phyloP scores from a whole-genome alignment of 257 asterid species.

The Hygrophila difformis region DNA sequence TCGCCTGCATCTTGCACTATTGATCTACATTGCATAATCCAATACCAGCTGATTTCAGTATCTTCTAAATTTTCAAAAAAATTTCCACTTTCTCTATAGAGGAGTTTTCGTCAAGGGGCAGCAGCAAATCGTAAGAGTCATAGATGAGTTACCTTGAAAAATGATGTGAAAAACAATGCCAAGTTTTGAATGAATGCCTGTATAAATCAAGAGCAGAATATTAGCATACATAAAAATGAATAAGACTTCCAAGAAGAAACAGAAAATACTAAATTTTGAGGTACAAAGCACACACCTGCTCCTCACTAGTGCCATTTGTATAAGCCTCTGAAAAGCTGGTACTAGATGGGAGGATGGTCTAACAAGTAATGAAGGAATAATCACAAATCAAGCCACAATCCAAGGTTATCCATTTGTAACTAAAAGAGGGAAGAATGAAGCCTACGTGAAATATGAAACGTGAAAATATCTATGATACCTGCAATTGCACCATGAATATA shows the following conservation, averaged over 20 bases:
- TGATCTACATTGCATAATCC: neutral
- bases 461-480: slow-evolving; percentile 37
- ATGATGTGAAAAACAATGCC: slow-evolving; percentile 92
- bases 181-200: slow-evolving; percentile 96
- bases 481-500: slow-evolving; percentile 77
- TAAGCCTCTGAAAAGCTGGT: slow-evolving; percentile 77
- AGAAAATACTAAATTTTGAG: no score
- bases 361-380: slow-evolving; percentile 11
- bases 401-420: neutral
- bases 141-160: slow-evolving; percentile 55
- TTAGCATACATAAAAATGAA: slow-evolving; percentile 11
- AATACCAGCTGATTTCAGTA: no score
- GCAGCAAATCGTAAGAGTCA: no score
- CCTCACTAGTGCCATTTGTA: slow-evolving; percentile 76
- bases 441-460: neutral
- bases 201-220: slow-evolving; percentile 10
- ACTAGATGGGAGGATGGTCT: slow-evolving; percentile 58
- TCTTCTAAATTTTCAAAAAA: no score
- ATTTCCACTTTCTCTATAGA: no score
- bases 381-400: slow-evolving; percentile 14
- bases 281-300: slow-evolving; percentile 93
- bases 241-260: no score
- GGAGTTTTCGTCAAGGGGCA: no score
- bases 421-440: slow-evolving; percentile 6
- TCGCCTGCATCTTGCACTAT: no score